Evolutionary conservation across 192 early-diverging fungal species (phyloP).

Genomic region (Kickxella alabastrina): DNA sequence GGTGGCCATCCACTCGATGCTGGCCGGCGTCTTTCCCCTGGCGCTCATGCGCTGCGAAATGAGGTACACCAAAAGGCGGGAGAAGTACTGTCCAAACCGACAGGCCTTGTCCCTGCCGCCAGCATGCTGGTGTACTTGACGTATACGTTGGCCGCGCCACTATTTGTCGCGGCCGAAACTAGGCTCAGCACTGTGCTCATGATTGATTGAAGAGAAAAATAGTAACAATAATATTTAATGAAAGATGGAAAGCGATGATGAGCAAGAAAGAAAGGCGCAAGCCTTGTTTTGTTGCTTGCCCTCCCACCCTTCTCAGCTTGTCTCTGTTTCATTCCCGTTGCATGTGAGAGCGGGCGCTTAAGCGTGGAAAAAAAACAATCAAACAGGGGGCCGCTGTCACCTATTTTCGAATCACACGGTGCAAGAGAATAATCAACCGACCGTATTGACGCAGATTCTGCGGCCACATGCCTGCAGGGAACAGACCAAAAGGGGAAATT

Average conservation of each 20-base stretch:
- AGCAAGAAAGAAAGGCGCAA: too few species aligned
- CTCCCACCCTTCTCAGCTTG: too few species aligned
- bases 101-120: slow-evolving; percentile 71
- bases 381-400: too few species aligned
- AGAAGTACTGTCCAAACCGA: slow-evolving; percentile 82
- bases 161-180: slow-evolving; percentile 16
- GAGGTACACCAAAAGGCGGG: slow-evolving; percentile 68
- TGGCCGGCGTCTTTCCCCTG: slow-evolving; percentile 11
- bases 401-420: too few species aligned
- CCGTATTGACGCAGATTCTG: too few species aligned
- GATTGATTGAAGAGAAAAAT: neutral
- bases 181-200: neutral
- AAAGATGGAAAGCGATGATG: slow-evolving; percentile 1
- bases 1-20: slow-evolving; percentile 21
- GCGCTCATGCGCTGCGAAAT: slow-evolving; percentile 12
- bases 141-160: slow-evolving; percentile 23
- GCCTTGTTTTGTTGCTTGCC: too few species aligned
- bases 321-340: too few species aligned
- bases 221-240: neutral
- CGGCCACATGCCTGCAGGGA: too few species aligned
- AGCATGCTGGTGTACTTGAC: slow-evolving; percentile 61
- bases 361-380: too few species aligned
- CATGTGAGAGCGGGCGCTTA: too few species aligned
- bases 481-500: too few species aligned
- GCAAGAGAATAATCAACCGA: too few species aligned